Evolutionary conservation across 2,329 filamentous ascomycete genomes (phyloP), one percentile per base, ranked within the genome.

Genomic region (Metarhizium humberi): DNA sequence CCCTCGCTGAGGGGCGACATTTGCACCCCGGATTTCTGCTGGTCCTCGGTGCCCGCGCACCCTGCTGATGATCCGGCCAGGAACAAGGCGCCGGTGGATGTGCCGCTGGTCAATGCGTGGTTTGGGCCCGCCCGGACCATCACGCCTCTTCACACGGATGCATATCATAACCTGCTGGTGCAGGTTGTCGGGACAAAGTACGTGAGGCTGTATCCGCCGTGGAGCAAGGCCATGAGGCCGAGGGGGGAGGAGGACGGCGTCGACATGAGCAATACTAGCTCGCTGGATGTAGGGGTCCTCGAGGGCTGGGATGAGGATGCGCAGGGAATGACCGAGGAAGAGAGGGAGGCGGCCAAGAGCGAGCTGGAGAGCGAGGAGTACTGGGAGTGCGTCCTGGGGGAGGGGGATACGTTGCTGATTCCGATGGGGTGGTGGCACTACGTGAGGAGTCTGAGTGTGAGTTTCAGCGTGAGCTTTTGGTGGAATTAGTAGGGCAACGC

Each of bases 371-470:
- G 77, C 0, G 76, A 88, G 2, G 74, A 79, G 54, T 92, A 87
- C 66, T 72, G 88, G 38, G 94, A 99, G 65, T 85, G 85, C 55
- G 79, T 97, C 1, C 72, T 99, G 6, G 82, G 79, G 34, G 86
- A 88, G 1, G 94, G 92, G 0, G 91, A 99, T 53, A 87, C 85
- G 60, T 68, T 99, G 53, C 94, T 96, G 67, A 89, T 99, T 53
- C 94, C 94, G 0, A 79, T 90, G 5, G 94, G 92, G 0, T 99
- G 94, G 92, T 99, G 94, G 94, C 94, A 99, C 75, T 97, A 96
- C 70, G 89, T 97, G 3, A 79, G 88, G 57, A 90, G 90, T 51
- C 67, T 97, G 64, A 90, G 84, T 55, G 82, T 89, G 20, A 96
- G 92, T 66, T 92, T 95, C 65, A 96, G 92, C 62, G 91, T 97